Base-by-base conservation (phyloP, 2,329 filamentous ascomycete genomes). In the Exophiala spinifera region DNA sequence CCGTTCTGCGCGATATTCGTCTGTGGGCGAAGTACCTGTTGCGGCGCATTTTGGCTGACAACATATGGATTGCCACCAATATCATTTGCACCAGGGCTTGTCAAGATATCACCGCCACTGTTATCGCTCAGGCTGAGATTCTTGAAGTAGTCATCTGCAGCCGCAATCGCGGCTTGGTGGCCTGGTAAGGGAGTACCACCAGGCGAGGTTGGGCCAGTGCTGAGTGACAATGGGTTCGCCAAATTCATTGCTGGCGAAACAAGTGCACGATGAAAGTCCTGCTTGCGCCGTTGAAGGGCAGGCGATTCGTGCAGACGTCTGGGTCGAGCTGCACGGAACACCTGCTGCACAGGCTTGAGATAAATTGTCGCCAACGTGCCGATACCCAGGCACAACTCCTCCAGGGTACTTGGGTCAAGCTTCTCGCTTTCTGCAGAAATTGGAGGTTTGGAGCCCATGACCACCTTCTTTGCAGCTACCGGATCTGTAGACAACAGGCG, bases 361-460 rank as follows among this genome's bases (percentile, higher is more conserved):
- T 99, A 99, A 48, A 99, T 92, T 0, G 94, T 99, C 3, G 94
- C 94, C 3, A 99, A 80, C 0, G 94, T 97, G 61, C 94, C 94
- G 43, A 99, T 91, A 64, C 92, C 95, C 56, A 99, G 81, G 67
- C 94, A 97, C 83, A 99, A 92, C 70, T 99, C 94, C 72, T 99
- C 94, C 6, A 99, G 79, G 0, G 94, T 99, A 43, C 82, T 79
- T 0, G 91, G 86, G 68, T 99, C 94, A 2, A 99, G 81, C 62
- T 92, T 92, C 74, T 99, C 94, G 23, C 89, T 91, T 72, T 99
- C 94, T 31, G 94, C 92, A 1, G 91, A 96, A 71, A 99, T 97
- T 6, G 92, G 83, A 5, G 94, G 94, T 70, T 99, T 99, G 63
- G 95, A 88, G 56, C 94, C 92, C 92, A 99, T 97, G 62, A 99